These are phyloP conservation scores for Syzygium jambos DNA, from an alignment of 345 rosid genomes.

Conservation along the genomic window DNA sequence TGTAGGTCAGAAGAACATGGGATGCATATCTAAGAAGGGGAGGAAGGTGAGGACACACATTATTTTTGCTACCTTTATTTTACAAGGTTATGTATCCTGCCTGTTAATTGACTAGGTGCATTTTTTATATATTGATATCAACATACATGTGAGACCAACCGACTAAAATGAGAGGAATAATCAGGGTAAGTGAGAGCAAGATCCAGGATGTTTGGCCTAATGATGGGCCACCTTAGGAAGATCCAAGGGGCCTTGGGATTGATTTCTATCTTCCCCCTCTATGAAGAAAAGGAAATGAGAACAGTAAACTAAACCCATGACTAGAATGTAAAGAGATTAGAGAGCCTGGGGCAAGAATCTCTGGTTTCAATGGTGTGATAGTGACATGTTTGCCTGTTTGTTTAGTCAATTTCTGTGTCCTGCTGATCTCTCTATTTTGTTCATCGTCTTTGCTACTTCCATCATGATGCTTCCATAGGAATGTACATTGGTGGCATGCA, in stretches of 20 bases:
- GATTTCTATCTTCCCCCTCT: neutral
- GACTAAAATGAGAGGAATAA: neutral
- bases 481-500: neutral
- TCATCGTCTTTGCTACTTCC: neutral
- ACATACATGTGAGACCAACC: neutral
- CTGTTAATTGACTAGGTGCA: neutral
- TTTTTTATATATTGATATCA: neutral
- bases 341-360: neutral
- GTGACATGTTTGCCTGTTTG: neutral
- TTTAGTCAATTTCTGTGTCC: neutral
- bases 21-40: constrained; percentile 77
- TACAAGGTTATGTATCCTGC: neutral
- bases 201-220: neutral
- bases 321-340: neutral
- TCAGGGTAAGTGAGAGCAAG: neutral
- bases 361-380: neutral
- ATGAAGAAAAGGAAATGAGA: neutral
- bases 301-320: neutral
- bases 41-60: constrained; percentile 50
- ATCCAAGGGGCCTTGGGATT: neutral
- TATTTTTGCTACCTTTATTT: neutral
- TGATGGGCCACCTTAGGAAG: neutral
- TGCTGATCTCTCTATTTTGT: neutral
- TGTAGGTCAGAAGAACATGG: constrained; percentile 92
- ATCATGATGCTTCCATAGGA: neutral